Evolutionary conservation across 1,284 basidiomycete genomes (phyloP).

Genomic region (Anthracocystis setariae): DNA sequence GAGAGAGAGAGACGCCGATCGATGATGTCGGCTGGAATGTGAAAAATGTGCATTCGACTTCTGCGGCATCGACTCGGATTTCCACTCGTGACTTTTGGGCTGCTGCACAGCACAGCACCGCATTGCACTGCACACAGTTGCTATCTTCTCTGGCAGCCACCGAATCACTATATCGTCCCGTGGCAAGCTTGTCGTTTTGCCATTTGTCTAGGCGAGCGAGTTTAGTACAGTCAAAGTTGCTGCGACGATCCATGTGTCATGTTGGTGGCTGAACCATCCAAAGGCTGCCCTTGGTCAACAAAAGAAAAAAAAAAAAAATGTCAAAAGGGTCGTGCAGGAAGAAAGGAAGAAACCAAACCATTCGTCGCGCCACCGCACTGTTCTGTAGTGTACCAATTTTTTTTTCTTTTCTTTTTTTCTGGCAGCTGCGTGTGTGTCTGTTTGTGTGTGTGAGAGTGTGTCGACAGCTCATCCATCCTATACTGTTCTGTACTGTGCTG

Average conservation of each 20-base stretch:
- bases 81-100: neutral
- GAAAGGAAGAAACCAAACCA: neutral
- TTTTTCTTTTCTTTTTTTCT: constrained; percentile 11
- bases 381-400: constrained; percentile 26
- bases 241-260: neutral
- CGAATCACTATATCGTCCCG: too few species aligned
- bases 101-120: too few species aligned
- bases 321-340: constrained; percentile 13
- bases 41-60: too few species aligned
- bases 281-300: neutral
- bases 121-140: too few species aligned
- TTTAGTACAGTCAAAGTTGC: neutral
- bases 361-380: constrained; percentile 10
- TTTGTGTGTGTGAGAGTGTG: too few species aligned
- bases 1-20: constrained; percentile 3
- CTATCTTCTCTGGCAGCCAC: too few species aligned
- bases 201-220: neutral
- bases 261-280: neutral
- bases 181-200: neutral
- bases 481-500: too few species aligned
- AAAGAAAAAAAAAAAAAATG: constrained; percentile 8
- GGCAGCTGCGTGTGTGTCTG: neutral
- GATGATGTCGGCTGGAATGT: neutral
- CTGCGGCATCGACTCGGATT: constrained; percentile 15
- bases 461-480: too few species aligned